These are phyloP conservation scores for Thalassiosira livingstoniorum DNA, from an alignment of 352 stramenopile genomes.

Conservation along the genomic window DNA sequence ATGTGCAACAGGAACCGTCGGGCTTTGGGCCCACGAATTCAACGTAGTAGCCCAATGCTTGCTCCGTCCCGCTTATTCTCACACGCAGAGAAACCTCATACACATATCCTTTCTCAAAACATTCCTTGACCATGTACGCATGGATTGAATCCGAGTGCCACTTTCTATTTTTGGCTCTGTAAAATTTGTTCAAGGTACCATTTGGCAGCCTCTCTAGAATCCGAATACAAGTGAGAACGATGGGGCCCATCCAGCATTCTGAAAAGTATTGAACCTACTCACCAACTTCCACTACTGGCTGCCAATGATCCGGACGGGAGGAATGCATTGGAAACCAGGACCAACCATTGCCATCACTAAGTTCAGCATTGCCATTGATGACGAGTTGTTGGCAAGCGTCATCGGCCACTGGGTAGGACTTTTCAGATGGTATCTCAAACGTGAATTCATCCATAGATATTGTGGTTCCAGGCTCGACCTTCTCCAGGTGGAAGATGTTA, in stretches of 20 bases:
- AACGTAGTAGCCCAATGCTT: constrained; percentile 44
- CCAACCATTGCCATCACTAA: constrained; percentile 48
- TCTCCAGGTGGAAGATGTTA: constrained; percentile 35
- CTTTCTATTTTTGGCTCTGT: constrained; percentile 17
- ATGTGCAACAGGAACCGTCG: constrained; percentile 16
- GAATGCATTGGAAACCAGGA: constrained; percentile 19
- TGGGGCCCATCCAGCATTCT: too few species aligned
- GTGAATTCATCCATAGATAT: constrained; percentile 52
- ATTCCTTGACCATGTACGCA: constrained; percentile 25
- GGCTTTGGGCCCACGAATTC: constrained; percentile 30
- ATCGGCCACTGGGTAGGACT: constrained; percentile 25
- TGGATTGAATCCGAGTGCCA: constrained; percentile 32
- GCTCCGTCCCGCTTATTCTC: too few species aligned
- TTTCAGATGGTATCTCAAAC: constrained; percentile 55
- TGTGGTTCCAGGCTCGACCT: constrained; percentile 12
- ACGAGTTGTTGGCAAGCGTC: constrained; percentile 22
- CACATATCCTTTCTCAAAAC: constrained; percentile 48
- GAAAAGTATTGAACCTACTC: too few species aligned
- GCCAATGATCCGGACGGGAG: not conserved
- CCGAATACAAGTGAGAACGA: too few species aligned
- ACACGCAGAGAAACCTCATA: constrained; percentile 46
- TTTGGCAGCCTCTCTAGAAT: not conserved
- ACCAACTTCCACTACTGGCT: constrained; percentile 3
- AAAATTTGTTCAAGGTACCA: constrained; percentile 60
- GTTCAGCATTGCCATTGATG: constrained; percentile 19